Conservation (phyloP, 2,329 filamentous ascomycete genomes). For the Xylariaceae sp. region DNA sequence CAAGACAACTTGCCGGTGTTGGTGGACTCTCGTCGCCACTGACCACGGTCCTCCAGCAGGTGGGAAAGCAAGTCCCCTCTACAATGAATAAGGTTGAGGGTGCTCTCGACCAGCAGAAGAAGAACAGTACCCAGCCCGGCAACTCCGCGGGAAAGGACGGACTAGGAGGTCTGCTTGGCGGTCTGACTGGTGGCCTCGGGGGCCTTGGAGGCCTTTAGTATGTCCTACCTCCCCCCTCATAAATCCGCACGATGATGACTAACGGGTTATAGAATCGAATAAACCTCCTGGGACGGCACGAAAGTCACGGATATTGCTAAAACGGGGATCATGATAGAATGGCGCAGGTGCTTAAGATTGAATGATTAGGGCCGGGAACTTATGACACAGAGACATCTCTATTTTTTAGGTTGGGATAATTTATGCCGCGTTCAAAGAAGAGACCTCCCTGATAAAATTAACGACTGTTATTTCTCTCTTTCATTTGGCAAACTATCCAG, state of each 20-base stretch:
- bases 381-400: not conserved
- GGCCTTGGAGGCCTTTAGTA: slow-evolving; percentile 17
- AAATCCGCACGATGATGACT: not conserved
- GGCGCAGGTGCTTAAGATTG: not conserved
- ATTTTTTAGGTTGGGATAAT: not conserved
- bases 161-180: slow-evolving; percentile 7
- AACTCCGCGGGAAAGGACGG: not conserved
- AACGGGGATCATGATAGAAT: not conserved
- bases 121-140: slow-evolving; percentile 8
- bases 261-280: slow-evolving; percentile 4
- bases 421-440: slow-evolving; percentile 4
- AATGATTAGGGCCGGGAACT: not conserved
- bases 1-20: slow-evolving; percentile 19
- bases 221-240: not conserved
- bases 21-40: slow-evolving; percentile 16
- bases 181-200: slow-evolving; percentile 22
- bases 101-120: not conserved
- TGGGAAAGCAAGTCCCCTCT: slow-evolving; percentile 21
- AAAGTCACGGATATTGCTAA: not conserved
- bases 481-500: slow-evolving; percentile 15
- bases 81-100: not conserved
- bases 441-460: not conserved
- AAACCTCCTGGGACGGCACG: not conserved
- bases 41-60: slow-evolving; percentile 13
- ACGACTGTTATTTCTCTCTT: not conserved